Evolutionary conservation across 78 protist species (phyloP).

Genomic region (Dictyostelium intermedium): DNA sequence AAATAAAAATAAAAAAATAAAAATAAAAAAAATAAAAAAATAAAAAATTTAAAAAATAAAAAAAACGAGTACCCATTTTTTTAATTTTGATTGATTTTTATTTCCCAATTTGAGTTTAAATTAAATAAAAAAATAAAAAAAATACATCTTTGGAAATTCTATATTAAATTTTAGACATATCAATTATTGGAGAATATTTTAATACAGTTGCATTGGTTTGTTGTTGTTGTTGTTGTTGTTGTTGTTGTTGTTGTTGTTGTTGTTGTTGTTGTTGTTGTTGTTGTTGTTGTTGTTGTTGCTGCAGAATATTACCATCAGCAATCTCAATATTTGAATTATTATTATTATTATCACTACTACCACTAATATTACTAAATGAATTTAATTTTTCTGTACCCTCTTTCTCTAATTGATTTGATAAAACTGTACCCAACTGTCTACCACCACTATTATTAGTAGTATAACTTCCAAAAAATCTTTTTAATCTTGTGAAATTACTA

Average conservation of each 20-base stretch:
- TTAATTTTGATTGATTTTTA: too few species aligned
- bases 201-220: neutral
- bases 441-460: neutral
- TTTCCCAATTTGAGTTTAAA: neutral
- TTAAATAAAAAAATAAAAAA: neutral
- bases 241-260: neutral
- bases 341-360: too few species aligned
- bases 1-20: neutral
- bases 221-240: neutral
- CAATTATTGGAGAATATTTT: neutral
- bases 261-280: neutral
- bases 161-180: constrained; percentile 16
- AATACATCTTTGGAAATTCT: neutral
- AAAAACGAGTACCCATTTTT: too few species aligned
- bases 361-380: neutral
- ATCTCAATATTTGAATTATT: neutral
- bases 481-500: neutral
- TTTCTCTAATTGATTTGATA: neutral
- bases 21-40: too few species aligned
- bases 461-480: neutral
- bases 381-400: neutral
- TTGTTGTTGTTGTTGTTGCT: neutral
- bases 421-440: neutral
- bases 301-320: neutral
- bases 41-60: neutral